phyloP scores from a whole-genome alignment of 2,329 filamentous ascomycete genomes.

The Raffaelea deltoideospora region DNA sequence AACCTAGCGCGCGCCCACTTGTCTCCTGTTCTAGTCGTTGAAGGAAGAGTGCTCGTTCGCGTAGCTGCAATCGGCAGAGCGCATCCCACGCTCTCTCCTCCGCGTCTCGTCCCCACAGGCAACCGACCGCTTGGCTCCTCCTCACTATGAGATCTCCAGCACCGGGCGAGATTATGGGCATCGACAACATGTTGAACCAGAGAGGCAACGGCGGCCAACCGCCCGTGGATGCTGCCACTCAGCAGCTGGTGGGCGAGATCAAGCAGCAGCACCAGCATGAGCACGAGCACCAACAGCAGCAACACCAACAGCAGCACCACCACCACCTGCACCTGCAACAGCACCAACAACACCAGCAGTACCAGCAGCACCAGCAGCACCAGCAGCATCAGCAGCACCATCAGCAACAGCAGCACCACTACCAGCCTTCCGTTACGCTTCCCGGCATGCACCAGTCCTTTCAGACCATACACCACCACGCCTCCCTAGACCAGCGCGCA shows the following conservation, averaged over 20 bases:
- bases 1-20: no score
- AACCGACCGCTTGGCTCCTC: no score
- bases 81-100: not conserved
- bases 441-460: slow-evolving; percentile 10
- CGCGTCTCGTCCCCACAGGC: not conserved
- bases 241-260: no score
- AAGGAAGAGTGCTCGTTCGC: no score
- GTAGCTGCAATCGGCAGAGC: no score
- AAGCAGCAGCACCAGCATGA: slow-evolving; percentile 4
- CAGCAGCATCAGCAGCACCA: slow-evolving; percentile 1
- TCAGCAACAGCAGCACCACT: slow-evolving; percentile 5
- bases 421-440: slow-evolving; percentile 7
- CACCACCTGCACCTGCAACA: slow-evolving; percentile 2
- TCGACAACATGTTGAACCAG: slow-evolving; percentile 36
- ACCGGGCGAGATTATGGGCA: slow-evolving; percentile 34
- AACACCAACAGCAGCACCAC: slow-evolving; percentile 2
- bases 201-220: slow-evolving; percentile 21
- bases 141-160: slow-evolving; percentile 25
- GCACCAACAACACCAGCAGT: not conserved
- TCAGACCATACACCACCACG: slow-evolving; percentile 6
- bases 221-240: slow-evolving; percentile 13
- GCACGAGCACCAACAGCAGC: slow-evolving; percentile 3
- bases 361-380: slow-evolving; percentile 4
- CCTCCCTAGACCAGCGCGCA: slow-evolving; percentile 22
- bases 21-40: no score